Base-by-base conservation (phyloP, 2,329 filamentous ascomycete genomes). In the Hymenoscyphus infarciens region DNA sequence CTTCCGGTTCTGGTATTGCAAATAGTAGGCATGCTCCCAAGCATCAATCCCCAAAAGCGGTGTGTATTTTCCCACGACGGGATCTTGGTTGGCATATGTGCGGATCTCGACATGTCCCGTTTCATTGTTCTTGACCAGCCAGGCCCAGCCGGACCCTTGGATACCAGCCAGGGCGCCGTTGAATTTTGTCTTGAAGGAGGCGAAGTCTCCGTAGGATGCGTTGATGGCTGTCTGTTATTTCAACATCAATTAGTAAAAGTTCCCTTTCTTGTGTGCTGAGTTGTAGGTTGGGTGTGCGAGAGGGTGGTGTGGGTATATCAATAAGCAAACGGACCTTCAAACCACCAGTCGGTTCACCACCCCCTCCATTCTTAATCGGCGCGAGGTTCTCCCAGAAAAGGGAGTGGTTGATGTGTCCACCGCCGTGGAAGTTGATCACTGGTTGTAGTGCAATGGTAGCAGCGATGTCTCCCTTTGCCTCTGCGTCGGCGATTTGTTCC, bases 1-100 rank as follows among this genome's bases (percentile, higher is more conserved):
- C 87, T 97, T 97, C 78, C 92, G 88, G 83, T 97, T 97, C 86
- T 97, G 85, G 81, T 97, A 97, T 81, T 97, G 91, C 66, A 97
- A 83, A 80, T 96, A 96, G 82, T 96, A 96, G 59, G 92, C 92
- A 79, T 97, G 92, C 83, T 97, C 92, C 92, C 92, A 97, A 61
- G 92, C 93, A 80, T 97, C 93, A 73, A 97, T 89, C 62, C 93
- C 93, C 56, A 97, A 80, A 57, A 97, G 81, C 42, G 93, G 93
- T 72, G 87, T 83, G 75, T 89, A 91, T 75, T 89, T 89, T 57
- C 92, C 92, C 15, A 92, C 84, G 33, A 97, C 90, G 29, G 93
- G 90, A 76, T 96, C 92, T 81, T 96, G 92, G 82, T 96, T 96
- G 78, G 90, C 81, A 82, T 92, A 79, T 59, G 91, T 90, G 71